Evolutionary conservation across 1,284 basidiomycete species (phyloP).

Genomic region (Rhodotorula sp.): DNA sequence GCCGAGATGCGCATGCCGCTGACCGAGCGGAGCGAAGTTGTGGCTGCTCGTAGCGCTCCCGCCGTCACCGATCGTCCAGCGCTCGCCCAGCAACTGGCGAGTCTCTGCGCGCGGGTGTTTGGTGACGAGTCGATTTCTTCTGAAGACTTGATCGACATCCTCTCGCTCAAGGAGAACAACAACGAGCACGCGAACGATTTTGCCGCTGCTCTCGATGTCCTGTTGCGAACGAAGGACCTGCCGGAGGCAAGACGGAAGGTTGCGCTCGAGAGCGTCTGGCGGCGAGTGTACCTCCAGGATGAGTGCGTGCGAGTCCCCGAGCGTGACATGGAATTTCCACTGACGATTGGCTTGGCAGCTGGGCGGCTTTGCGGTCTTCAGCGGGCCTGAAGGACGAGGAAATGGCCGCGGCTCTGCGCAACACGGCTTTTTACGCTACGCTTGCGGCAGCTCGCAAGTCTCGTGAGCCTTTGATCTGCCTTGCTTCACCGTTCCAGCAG

Average conservation of each 20-base stretch:
- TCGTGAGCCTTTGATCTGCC: background rate
- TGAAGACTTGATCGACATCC: slow-evolving; percentile 56
- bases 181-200: slow-evolving; percentile 49
- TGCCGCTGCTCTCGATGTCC: slow-evolving; percentile 51
- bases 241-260: slow-evolving; percentile 65
- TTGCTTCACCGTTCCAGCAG: background rate
- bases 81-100: slow-evolving; percentile 39
- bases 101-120: slow-evolving; percentile 45
- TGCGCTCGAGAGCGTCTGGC: slow-evolving; percentile 74
- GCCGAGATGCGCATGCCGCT: slow-evolving; percentile 44
- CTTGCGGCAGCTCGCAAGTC: slow-evolving; percentile 50
- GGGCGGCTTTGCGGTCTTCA: slow-evolving; percentile 66
- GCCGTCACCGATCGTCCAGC: slow-evolving; percentile 20
- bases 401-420: slow-evolving; percentile 62
- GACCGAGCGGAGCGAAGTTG: slow-evolving; percentile 50
- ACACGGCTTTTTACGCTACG: slow-evolving; percentile 67
- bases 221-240: slow-evolving; percentile 56
- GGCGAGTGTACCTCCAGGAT: slow-evolving; percentile 80
- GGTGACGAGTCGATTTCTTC: slow-evolving; percentile 48
- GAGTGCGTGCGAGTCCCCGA: slow-evolving; percentile 59
- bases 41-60: slow-evolving; percentile 21
- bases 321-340: background rate
- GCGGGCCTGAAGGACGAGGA: slow-evolving; percentile 67
- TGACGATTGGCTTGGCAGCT: slow-evolving; percentile 54
- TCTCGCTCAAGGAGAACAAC: slow-evolving; percentile 54